Base-by-base conservation (phyloP, 2,329 filamentous ascomycete genomes). In the Paecilomyces sp. region DNA sequence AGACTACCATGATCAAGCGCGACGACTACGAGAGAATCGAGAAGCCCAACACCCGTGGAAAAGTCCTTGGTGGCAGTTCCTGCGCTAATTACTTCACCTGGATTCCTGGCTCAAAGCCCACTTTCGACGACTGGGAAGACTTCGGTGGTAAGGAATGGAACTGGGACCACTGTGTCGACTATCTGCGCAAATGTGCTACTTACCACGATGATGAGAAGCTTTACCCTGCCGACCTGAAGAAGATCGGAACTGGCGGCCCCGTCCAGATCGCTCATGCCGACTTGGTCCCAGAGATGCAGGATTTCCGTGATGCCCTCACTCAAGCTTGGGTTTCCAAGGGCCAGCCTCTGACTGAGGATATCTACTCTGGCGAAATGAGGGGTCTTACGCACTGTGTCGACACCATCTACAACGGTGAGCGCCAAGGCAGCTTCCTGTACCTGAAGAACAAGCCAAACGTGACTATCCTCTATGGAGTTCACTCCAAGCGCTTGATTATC, bases 61-160 rank as follows among this genome's bases (percentile, higher is more conserved):
- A 84, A 70, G 77, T 77, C 1, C 81, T 87, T 0, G 85, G 85
- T 36, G 85, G 85, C 15, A 83, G 81, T 61, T 82, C 79, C 0
- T 82, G 76, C 47, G 69, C 85, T 55, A 88, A 88, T 72, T 88
- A 87, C 69, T 86, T 83, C 70, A 86, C 84, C 13, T 88, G 85
- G 85, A 77, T 85, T 4, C 83, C 80, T 1, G 85, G 85, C 1
- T 82, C 78, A 59, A 80, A 80, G 58, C 76, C 77, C 2, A 87
- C 84, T 0, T 87, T 84, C 64, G 82, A 81, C 62, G 71, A 76
- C 59, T 82, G 79, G 79, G 76, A 68, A 15, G 74, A 77, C 41
- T 80, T 72, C 58, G 78, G 79, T 30, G 77, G 76, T 1, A 64
- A 74, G 1, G 73, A 77, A 7, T 88, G 85, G 85, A 85, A 74